Evolutionary conservation across 2,329 filamentous ascomycete genomes (phyloP), one percentile per base, ranked within the genome.

Genomic region (Verticillium nubilum): DNA sequence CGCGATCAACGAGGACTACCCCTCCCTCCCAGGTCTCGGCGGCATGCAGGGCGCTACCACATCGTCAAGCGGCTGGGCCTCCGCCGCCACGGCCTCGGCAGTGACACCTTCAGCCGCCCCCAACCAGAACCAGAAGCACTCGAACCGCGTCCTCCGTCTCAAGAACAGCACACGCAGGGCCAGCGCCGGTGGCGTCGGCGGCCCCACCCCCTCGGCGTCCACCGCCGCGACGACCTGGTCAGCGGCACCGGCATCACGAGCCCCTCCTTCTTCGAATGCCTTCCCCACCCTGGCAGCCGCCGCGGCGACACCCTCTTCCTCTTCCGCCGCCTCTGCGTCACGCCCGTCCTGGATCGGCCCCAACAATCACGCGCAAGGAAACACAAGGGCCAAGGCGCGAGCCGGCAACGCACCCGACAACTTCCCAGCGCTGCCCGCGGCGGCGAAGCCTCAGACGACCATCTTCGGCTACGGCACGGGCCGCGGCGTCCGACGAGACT

Each of bases 1-100:
- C 54, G 92, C 92, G 37, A 95, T 96, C 75, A 96, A 96, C 65
- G 93, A 97, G 73, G 93, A 97, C 71, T 98, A 97, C 66, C 94
- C 94, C 0, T 91, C 90, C 1, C 79, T 98, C 1, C 93, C 94
- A 1, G 89, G 89, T 0, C 82, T 91, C 0, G 83, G 84, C 58
- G 88, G 89, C 56, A 85, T 88, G 74, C 81, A 87, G 37, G 86
- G 87, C 27, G 81, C 78, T 4, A 82, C 83, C 0, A 82, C 82
- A 0, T 76, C 80, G 9, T 82, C 75, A 10, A 82, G 78, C 59
- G 84, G 83, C 60, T 85, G 89, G 86, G 86, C 73, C 64, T 78
- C 71, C 52, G 90, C 81, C 0, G 85, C 85, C 0, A 78, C 72
- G 60, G 84, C 72, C 77, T 94, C 63, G 71, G 92, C 71, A 56